Conservation (phyloP, 139 green algal species). For the Raphidocelis subcapitata region DNA sequence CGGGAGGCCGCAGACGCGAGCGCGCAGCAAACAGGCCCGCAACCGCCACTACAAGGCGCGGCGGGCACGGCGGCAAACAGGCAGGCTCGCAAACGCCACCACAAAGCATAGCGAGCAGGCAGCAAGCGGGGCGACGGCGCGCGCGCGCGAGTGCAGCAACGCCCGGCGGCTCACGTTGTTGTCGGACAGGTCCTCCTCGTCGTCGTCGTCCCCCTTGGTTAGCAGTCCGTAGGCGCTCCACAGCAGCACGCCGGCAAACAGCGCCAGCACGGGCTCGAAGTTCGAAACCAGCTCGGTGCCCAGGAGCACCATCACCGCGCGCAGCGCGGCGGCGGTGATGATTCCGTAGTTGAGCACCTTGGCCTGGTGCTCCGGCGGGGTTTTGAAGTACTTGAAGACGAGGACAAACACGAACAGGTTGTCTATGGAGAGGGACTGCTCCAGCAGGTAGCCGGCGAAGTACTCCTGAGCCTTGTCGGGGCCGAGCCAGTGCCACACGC, state of each 20-base stretch:
- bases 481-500: slow-evolving; percentile 53
- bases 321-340: slow-evolving; percentile 82
- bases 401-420: slow-evolving; percentile 99
- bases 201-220: slow-evolving; percentile 55
- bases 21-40: too few species aligned
- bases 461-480: slow-evolving; percentile 66
- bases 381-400: slow-evolving; percentile 94
- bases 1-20: too few species aligned
- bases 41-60: too few species aligned
- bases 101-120: too few species aligned
- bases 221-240: slow-evolving; percentile 77
- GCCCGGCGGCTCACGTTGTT: slow-evolving; percentile 11
- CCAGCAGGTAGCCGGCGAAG: slow-evolving; percentile 95
- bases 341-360: slow-evolving; percentile 94
- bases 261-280: slow-evolving; percentile 87
- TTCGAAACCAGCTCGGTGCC: slow-evolving; percentile 78
- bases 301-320: slow-evolving; percentile 79
- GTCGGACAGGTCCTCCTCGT: slow-evolving; percentile 65
- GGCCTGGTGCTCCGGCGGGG: slow-evolving; percentile 61
- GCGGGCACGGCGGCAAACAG: too few species aligned
- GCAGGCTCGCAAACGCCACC: too few species aligned
- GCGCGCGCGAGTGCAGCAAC: too few species aligned
- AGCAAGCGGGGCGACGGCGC: too few species aligned
- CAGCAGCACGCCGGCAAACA: slow-evolving; percentile 94
- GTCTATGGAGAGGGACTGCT: slow-evolving; percentile 95